Evolutionary conservation across 1,139 yeast species (phyloP).

Genomic region (Pichia sp.): DNA sequence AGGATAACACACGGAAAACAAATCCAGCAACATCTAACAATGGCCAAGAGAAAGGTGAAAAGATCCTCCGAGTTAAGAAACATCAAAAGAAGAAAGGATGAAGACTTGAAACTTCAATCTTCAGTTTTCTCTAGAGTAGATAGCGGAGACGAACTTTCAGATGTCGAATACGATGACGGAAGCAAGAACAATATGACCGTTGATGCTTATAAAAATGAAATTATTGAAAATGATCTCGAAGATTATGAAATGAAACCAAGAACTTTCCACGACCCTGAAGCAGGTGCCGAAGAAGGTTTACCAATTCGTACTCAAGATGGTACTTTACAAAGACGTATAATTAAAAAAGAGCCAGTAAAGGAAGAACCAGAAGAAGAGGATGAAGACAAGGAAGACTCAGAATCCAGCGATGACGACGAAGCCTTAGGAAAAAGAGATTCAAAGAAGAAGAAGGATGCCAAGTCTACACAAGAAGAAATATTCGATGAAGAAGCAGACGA

Average conservation of each 20-base stretch:
- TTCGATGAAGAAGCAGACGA: conserved; percentile 38
- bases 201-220: background rate
- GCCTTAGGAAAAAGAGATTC: conserved; percentile 8
- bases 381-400: conserved; percentile 27
- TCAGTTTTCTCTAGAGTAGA: conserved; percentile 17
- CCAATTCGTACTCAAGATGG: conserved; percentile 82
- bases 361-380: conserved; percentile 9
- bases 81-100: conserved; percentile 50
- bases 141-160: conserved; percentile 19
- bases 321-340: conserved; percentile 58
- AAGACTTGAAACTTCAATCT: conserved; percentile 43
- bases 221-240: conserved; percentile 37
- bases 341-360: conserved; percentile 31
- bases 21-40: conserved; percentile 24
- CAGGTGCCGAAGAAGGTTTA: conserved; percentile 61
- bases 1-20: too few species aligned
- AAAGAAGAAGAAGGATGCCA: conserved; percentile 13
- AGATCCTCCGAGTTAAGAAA: conserved; percentile 41
- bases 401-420: conserved; percentile 18
- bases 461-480: conserved; percentile 11
- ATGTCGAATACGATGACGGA: conserved; percentile 30
- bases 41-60: conserved; percentile 48
- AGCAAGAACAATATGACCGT: background rate
- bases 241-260: conserved; percentile 68
- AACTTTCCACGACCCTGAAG: conserved; percentile 36